Evolutionary conservation across 352 stramenopile species (phyloP), one percentile per base, ranked within the genome.

Genomic region (Globisporangium nagaii): DNA sequence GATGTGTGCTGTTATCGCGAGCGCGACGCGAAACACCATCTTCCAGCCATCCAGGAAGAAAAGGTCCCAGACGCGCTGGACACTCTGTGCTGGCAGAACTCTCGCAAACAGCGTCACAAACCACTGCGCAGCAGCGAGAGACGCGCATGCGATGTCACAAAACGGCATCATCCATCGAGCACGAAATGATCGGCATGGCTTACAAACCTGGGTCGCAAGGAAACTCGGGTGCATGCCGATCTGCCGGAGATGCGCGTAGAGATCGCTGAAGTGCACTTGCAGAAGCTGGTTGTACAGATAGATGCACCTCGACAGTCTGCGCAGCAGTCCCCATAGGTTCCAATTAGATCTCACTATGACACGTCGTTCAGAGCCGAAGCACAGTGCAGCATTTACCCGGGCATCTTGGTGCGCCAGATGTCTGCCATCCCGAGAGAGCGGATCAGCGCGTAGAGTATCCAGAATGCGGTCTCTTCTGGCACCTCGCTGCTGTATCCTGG

Each of bases 151-250:
- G n/a, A n/a, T n/a, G n/a, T n/a, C n/a, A n/a, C n/a, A n/a, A n/a
- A n/a, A n/a, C n/a, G n/a, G n/a, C n/a, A n/a, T n/a, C n/a, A n/a
- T n/a, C n/a, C n/a, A n/a, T n/a, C n/a, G n/a, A n/a, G n/a, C n/a
- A n/a, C n/a, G n/a, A n/a, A n/a, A n/a, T n/a, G n/a, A n/a, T n/a
- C n/a, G n/a, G n/a, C n/a, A n/a, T n/a, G n/a, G n/a, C n/a, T n/a
- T n/a, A n/a, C 42, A 17, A 59, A 91, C 83, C 77, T 90, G 81
- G 0, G 80, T 92, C 22, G 71, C 75, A 24, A 94, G 61, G 25
- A 91, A 80, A 60, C 76, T 91, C 15, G 79, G 73, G 49, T 94
- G 84, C 78, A 94, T 80, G 27, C 82, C 80, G 63, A 94, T 94
- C 13, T 82, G 69, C 36, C 72, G 70, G 15, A 92, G 58, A 48